phyloP scores from a whole-genome alignment of 805 yeast genomes.

The Maudiozyma bulderi region DNA sequence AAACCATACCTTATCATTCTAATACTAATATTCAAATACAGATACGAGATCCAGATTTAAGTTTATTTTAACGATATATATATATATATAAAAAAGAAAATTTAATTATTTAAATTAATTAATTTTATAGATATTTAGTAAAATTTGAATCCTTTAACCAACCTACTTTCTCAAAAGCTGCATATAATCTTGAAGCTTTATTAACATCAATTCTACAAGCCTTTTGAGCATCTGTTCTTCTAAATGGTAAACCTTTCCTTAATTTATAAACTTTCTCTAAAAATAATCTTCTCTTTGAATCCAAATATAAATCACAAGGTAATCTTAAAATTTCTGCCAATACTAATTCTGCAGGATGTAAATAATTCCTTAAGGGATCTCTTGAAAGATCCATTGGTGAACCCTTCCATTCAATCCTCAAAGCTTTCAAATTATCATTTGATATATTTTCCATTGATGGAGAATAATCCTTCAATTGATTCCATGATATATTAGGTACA shows the following conservation, averaged over 20 bases:
- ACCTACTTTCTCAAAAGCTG: conserved; percentile 84
- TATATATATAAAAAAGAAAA: not conserved
- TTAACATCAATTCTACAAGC: conserved; percentile 96
- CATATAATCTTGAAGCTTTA: conserved; percentile 84
- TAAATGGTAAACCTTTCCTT: conserved; percentile 63
- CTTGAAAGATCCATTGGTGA: conserved; percentile 83
- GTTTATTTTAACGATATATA: not conserved
- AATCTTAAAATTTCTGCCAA: conserved; percentile 83
- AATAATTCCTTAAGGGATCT: conserved; percentile 62
- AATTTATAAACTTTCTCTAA: conserved; percentile 77
- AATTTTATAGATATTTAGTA: conserved; percentile 26
- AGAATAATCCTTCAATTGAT: conserved; percentile 70
- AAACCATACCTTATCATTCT: not conserved
- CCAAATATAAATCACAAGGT: conserved; percentile 77
- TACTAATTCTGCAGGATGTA: conserved; percentile 86
- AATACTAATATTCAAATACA: not conserved
- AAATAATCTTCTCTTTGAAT: conserved; percentile 75
- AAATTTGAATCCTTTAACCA: conserved; percentile 79
- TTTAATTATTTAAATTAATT: not conserved
- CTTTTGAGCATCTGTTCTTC: conserved; percentile 96
- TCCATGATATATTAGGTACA: conserved; percentile 50
- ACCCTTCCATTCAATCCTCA: conserved; percentile 95
- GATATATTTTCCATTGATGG: conserved; percentile 65
- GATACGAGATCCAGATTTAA: conserved; percentile 4
- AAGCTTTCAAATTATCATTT: conserved; percentile 48